Evolutionary conservation across 1,284 basidiomycete genomes (phyloP).

Genomic region (Phellopilus nigrolimitatus): DNA sequence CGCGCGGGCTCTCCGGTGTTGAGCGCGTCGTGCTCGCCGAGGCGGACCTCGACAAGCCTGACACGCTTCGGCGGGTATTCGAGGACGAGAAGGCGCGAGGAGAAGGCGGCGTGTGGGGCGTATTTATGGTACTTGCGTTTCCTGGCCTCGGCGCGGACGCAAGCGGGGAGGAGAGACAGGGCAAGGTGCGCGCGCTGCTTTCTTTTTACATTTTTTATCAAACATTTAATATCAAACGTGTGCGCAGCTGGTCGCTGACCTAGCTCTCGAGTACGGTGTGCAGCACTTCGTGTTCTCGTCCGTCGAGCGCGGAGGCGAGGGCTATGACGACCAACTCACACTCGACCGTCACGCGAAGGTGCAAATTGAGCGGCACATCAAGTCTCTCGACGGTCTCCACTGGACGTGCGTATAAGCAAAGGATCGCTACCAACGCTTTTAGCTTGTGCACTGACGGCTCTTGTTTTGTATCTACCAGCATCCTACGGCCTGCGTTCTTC

Average conservation of each 20-base stretch:
- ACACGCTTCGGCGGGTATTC: constrained; percentile 33
- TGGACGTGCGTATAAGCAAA: constrained; percentile 38
- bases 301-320: constrained; percentile 34
- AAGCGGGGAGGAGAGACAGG: constrained; percentile 37
- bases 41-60: constrained; percentile 32
- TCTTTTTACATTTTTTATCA: neutral
- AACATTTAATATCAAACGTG: neutral
- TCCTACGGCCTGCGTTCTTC: constrained; percentile 33
- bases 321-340: constrained; percentile 28
- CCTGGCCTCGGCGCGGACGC: constrained; percentile 38
- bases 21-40: constrained; percentile 32
- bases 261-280: constrained; percentile 34
- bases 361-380: constrained; percentile 35
- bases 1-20: constrained; percentile 27
- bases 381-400: constrained; percentile 30
- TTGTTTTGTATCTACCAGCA: constrained; percentile 22
- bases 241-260: constrained; percentile 31
- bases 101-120: constrained; percentile 35
- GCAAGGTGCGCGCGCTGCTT: constrained; percentile 30
- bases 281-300: constrained; percentile 35
- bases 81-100: constrained; percentile 34
- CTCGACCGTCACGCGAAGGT: constrained; percentile 34
- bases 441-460: neutral
- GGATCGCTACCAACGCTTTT: too few species aligned
- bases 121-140: constrained; percentile 36